Evolutionary conservation across 306 rosid genomes (phyloP), one percentile per base, ranked within the genome.

Genomic region (Delonix regia): DNA sequence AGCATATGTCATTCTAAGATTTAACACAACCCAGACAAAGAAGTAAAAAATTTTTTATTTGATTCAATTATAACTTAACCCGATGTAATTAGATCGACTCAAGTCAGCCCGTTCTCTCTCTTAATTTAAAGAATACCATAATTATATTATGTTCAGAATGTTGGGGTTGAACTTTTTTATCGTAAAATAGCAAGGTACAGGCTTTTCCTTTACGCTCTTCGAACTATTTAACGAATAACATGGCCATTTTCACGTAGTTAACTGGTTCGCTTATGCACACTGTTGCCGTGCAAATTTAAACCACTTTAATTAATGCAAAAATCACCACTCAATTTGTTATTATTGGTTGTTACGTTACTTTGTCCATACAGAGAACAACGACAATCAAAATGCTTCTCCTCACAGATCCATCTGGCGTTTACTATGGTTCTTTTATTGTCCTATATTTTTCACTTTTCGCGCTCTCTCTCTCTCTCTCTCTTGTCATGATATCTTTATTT

Each of bases 361-460:
- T 51, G 42, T 41, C 30, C 22, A 19, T 7, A 28, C 11, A 16
- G 57, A 69, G 80, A 73, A 80, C 80, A 56, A 45, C 16, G 34
- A 49, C 79, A 51, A 70, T 22, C 73, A 61, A 59, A 41, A 67
- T 34, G 22, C 16, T 34, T 69, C 76, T 34, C 64, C 71, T 36
- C 71, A 2, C 61, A 73, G 74, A 66, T 75, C 12, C 44, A 25
- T 71, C 69, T 71, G 52, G 51, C 21, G 59, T 21, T 42, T 36
- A 68, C 15, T 30, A 33, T 67, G 62, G 62, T 74, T 74, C 76
- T 74, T 30, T 21, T 41, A 21, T 68, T 59, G 79, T 74, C 84
- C 42, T 45, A 57, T 68, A 69, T 44, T 76, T 45, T 71, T 76
- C 44, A 62, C 18, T 62, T 70, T 76, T 70, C 22, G 62, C 70